phyloP scores from a whole-genome alignment of 1,139 yeast species.

The Yamadazyma triangularis region DNA sequence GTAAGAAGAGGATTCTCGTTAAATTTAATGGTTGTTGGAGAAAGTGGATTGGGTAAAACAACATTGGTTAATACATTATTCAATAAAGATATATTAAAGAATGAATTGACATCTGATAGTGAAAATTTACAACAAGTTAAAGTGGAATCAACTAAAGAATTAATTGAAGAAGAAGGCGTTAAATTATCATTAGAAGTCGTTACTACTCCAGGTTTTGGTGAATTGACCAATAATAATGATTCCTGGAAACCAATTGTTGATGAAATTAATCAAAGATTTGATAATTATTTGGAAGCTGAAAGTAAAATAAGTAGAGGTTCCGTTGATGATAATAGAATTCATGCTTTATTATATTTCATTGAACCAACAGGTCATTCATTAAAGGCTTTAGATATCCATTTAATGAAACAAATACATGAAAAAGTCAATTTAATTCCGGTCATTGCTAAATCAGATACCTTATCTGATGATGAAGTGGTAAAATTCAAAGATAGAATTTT shows the following conservation, averaged over 20 bases:
- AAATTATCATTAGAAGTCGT: constrained; percentile 79
- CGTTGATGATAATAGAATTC: constrained; percentile 72
- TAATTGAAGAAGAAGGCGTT: constrained; percentile 91
- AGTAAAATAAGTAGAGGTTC: constrained; percentile 78
- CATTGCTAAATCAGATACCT: constrained; percentile 90
- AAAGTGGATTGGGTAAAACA: constrained; percentile 89
- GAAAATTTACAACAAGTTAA: constrained; percentile 15
- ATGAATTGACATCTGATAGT: constrained; percentile 13
- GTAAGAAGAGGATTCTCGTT: constrained; percentile 91
- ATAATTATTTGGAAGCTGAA: constrained; percentile 85
- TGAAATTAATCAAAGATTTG: constrained; percentile 83
- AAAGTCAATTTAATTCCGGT: constrained; percentile 93
- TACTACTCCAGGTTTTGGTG: constrained; percentile 95
- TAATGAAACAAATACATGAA: constrained; percentile 84
- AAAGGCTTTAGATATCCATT: constrained; percentile 82
- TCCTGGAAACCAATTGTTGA: constrained; percentile 93
- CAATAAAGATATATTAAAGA: constrained; percentile 61
- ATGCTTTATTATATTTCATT: constrained; percentile 84
- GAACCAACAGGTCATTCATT: constrained; percentile 97
- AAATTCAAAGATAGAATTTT: constrained; percentile 72
- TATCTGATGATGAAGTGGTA: constrained; percentile 80
- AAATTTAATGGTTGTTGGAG: constrained; percentile 88
- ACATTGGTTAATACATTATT: constrained; percentile 90
- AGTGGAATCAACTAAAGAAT: constrained; percentile 65
- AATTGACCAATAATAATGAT: constrained; percentile 78